A percentile compares a stretch with the other conserved stretches of the same genome.
Evolutionary conservation across 108 stramenopile genomes (phyloP).

Genomic region (Cylindrotheca fusiformis): DNA sequence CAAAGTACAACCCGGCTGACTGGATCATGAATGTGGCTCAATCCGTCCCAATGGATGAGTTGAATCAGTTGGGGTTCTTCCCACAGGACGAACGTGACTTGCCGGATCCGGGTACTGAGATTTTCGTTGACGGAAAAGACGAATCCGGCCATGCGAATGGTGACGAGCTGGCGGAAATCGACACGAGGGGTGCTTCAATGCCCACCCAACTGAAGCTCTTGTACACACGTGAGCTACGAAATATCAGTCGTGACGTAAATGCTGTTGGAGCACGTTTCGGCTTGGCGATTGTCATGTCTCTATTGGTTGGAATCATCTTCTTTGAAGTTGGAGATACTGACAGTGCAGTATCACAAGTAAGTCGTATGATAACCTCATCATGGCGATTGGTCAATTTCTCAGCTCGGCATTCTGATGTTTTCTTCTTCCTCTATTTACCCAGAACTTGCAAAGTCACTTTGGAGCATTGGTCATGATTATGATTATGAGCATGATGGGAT

Average conservation of each 20-base stretch:
- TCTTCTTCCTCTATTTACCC: no score
- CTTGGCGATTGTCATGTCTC: slow-evolving; percentile 48
- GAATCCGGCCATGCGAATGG: no score
- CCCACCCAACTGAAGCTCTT: slow-evolving; percentile 41
- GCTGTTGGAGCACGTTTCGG: slow-evolving; percentile 59
- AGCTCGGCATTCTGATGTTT: not conserved
- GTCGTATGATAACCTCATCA: not conserved
- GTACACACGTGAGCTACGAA: slow-evolving; percentile 46
- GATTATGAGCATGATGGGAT: slow-evolving; percentile 51
- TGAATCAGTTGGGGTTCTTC: slow-evolving; percentile 42
- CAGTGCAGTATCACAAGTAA: slow-evolving; percentile 10
- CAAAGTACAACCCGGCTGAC: slow-evolving; percentile 81
- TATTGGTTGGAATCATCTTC: slow-evolving; percentile 70
- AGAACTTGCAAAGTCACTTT: slow-evolving; percentile 62
- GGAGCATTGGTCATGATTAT: slow-evolving; percentile 61
- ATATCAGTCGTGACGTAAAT: slow-evolving; percentile 46
- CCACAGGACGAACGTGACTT: slow-evolving; percentile 33
- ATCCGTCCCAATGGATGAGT: slow-evolving; percentile 34
- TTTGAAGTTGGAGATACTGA: slow-evolving; percentile 42
- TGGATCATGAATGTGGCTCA: slow-evolving; percentile 74
- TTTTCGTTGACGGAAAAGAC: no score
- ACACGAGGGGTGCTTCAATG: no score
- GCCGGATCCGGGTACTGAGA: no score
- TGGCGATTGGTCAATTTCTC: not conserved
- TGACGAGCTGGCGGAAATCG: no score